Conservation (phyloP, 2,329 filamentous ascomycete species). For the Leptographium procerum region DNA sequence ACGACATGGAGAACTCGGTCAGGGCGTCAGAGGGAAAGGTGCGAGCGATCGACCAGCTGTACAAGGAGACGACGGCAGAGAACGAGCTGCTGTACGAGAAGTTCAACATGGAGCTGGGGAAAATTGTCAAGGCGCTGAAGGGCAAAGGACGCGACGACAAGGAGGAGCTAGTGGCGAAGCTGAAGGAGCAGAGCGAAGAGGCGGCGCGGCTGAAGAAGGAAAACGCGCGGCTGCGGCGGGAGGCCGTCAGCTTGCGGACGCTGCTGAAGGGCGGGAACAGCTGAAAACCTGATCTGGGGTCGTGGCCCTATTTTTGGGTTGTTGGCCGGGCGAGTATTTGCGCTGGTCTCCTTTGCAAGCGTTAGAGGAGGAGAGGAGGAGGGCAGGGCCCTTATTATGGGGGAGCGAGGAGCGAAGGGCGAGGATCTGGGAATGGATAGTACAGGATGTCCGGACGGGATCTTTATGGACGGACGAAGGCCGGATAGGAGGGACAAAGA, state of each 20-base stretch:
- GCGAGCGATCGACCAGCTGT: conserved; percentile 75
- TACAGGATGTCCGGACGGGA: too few species aligned
- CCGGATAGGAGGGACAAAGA: background rate
- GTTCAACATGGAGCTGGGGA: conserved; percentile 83
- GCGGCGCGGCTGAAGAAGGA: conserved; percentile 69
- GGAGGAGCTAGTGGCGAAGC: conserved; percentile 59
- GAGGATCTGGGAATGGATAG: background rate
- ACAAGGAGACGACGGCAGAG: conserved; percentile 77
- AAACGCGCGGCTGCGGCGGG: conserved; percentile 70
- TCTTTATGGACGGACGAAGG: background rate
- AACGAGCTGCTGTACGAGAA: conserved; percentile 87
- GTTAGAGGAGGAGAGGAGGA: background rate
- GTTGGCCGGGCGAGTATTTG: too few species aligned
- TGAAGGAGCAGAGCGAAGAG: conserved; percentile 70
- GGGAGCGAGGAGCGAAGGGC: background rate
- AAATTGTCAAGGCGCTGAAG: conserved; percentile 66
- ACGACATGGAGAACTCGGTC: conserved; percentile 61
- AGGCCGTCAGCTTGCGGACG: conserved; percentile 60
- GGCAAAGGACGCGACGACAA: conserved; percentile 65
- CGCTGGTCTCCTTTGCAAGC: background rate
- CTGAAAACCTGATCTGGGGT: too few species aligned
- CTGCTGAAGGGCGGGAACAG: conserved; percentile 32
- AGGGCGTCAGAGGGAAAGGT: conserved; percentile 66
- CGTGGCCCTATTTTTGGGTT: too few species aligned
- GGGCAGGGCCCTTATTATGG: background rate